Evolutionary conservation across 495 filamentous ascomycete species (phyloP), one percentile per base, ranked within the genome.

Genomic region (Annulohypoxylon maeteangense): DNA sequence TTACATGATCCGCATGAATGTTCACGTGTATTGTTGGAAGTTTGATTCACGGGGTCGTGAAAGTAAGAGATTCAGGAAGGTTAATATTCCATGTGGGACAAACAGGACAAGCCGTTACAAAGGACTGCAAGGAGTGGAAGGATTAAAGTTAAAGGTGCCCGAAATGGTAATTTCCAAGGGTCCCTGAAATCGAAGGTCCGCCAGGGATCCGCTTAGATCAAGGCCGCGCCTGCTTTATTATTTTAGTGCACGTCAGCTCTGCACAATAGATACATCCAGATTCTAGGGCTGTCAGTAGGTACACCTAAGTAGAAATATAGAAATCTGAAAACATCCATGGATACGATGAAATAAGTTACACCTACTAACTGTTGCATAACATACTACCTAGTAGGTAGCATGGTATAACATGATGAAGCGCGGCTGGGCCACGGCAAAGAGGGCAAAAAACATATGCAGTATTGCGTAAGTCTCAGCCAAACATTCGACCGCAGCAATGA

Each of bases 81-180:
- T 70, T 70, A 65, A 70, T 70, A 70, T 59, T 36, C 61, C 18
- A 70, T 47, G 67, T 65, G 67, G 67, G 61, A 70, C 67, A 70
- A 62, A 50, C 42, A 61, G 67, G 61, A 69, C 67, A 70, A 62
- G 59, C 42, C 58, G 44, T 40, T 8, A 68, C 62, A 67, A 63
- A 20, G 16, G 40, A 44, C 10, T 44, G 45, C 62, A 63, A 44
- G 40, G 40, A 44, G 40, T 44, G 53, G 61, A 54, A 68, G 59
- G 69, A 67, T 68, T 38, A 48, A 40, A 64, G 51, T 53, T 20
- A 22, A 10, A 56, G 60, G 23, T 64, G 54, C 64, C 65, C 68
- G 56, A 72, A 67, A 55, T 55, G 65, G 63, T 63, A 68, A 62
- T 57, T 56, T 66, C 25, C 50, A 68, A 62, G 62, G 64, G 59